These are phyloP conservation scores for Gastrodia elata DNA, from an alignment of 106 monocot genomes.

Conservation along the genomic window DNA sequence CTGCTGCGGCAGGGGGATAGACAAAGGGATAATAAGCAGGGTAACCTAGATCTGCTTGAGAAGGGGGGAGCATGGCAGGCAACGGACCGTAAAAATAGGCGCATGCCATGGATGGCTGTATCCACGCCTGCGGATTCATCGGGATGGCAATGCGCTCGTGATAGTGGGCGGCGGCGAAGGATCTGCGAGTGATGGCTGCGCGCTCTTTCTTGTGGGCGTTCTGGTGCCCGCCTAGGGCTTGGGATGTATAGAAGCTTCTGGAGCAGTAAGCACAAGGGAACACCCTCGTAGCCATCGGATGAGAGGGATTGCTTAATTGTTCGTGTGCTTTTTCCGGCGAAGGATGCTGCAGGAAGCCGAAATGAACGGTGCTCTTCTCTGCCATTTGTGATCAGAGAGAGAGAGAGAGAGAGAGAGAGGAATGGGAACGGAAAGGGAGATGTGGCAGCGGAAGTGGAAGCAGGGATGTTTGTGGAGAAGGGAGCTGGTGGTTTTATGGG, in stretches of 20 bases:
- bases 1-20: not conserved
- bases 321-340: not conserved
- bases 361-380: not conserved
- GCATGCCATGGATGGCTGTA: not conserved
- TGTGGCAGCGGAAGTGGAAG: not conserved
- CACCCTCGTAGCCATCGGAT: not conserved
- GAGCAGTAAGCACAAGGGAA: conserved; percentile 9
- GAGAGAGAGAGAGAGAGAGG: no score
- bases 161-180: not conserved
- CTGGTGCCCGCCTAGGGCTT: conserved; percentile 15
- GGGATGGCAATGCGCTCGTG: not conserved
- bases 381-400: not conserved
- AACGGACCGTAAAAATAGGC: not conserved
- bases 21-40: not conserved
- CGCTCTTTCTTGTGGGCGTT: conserved; percentile 18
- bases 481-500: not conserved
- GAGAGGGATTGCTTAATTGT: not conserved
- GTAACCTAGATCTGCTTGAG: not conserved
- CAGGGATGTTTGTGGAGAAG: not conserved
- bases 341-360: not conserved
- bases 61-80: not conserved
- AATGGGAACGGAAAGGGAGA: not conserved
- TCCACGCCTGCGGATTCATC: not conserved
- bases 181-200: not conserved
- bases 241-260: conserved; percentile 8